A percentile compares a stretch with the other conserved stretches of the same genome.
These are phyloP conservation scores for Gossypium aridum DNA, from an alignment of 441 rosid genomes.

Conservation along the genomic window DNA sequence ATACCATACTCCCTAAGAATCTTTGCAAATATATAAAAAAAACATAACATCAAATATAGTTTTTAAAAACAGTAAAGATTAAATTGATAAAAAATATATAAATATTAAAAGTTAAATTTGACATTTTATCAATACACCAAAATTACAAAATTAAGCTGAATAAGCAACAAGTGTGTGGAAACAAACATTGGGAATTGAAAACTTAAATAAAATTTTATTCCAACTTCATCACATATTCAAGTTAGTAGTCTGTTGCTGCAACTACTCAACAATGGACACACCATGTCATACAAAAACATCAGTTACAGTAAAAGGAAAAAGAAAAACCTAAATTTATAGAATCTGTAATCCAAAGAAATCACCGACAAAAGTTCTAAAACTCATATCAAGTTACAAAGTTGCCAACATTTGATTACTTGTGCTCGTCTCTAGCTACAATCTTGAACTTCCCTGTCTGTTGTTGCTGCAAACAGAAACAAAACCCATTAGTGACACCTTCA, in stretches of 20 bases:
- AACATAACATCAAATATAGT: too few relatives aligned
- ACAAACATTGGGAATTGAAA: slow-evolving; percentile 11
- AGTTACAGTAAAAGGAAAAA: not conserved
- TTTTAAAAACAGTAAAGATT: too few relatives aligned
- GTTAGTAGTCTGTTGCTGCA: not conserved
- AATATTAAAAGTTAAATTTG: too few relatives aligned
- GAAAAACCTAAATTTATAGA: not conserved
- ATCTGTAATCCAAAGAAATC: not conserved
- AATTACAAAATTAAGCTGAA: too few relatives aligned
- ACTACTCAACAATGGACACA: not conserved
- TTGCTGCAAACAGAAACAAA: slow-evolving; percentile 47
- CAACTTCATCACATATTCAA: not conserved
- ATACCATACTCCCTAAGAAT: too few relatives aligned
- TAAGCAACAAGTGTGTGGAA: not conserved
- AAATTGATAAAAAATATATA: too few relatives aligned
- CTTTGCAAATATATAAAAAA: too few relatives aligned
- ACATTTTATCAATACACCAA: too few relatives aligned
- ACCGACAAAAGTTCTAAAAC: not conserved
- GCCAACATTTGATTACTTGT: not conserved
- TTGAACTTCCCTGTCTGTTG: slow-evolving; percentile 82
- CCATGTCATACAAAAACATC: not conserved
- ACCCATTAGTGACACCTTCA: not conserved
- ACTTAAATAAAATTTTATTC: too few relatives aligned
- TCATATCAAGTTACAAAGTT: not conserved
- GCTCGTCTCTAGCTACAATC: slow-evolving; percentile 70